Base-by-base conservation (phyloP, 2,329 filamentous ascomycete genomes). In the Metarhizium guizhouense region DNA sequence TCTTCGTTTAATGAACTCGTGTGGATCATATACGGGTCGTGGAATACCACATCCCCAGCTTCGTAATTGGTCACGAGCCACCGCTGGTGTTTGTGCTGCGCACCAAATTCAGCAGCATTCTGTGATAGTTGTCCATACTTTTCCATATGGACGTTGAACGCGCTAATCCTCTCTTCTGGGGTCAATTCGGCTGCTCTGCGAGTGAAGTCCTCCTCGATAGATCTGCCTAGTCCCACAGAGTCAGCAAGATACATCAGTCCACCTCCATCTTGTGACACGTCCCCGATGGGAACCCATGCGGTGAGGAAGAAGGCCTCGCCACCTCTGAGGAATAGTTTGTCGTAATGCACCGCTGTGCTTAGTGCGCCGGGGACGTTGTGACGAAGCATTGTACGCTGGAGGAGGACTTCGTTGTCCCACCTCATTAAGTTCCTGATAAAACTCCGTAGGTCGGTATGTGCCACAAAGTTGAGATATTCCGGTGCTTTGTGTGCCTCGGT, bases 81-180 rank as follows among this genome's bases (percentile, higher is more conserved):
- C 51, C 62, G 60, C 50, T 59, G 60, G 4, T 53, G 53, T 30
- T 40, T 38, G 11, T 65, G 57, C 45, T 50, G 52, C 29, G 60
- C 52, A 4, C 60, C 65, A 58, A 69, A 70, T 36, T 57, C 66
- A 2, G 67, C 68, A 2, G 79, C 74, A 0, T 70, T 73, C 47
- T 81, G 76, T 6, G 75, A 75, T 3, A 83, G 70, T 32, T 82
- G 61, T 0, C 79, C 80, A 0, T 73, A 78, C 0, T 72, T 67
- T 68, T 81, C 76, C 79, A 83, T 83, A 57, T 82, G 82, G 32
- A 72, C 70, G 59, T 83, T 83, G 63, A 80, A 82, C 1, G 74
- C 77, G 47, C 65, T 70, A 50, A 66, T 71, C 3, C 72, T 70
- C 62, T 83, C 76, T 56, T 80, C 77, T 0, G 80, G 76, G 0